Percentiles rank a stretch among this genome's conserved stretches.
Evolutionary conservation across 257 asterid genomes (phyloP).

Genomic region (Anisodus tanguticus): DNA sequence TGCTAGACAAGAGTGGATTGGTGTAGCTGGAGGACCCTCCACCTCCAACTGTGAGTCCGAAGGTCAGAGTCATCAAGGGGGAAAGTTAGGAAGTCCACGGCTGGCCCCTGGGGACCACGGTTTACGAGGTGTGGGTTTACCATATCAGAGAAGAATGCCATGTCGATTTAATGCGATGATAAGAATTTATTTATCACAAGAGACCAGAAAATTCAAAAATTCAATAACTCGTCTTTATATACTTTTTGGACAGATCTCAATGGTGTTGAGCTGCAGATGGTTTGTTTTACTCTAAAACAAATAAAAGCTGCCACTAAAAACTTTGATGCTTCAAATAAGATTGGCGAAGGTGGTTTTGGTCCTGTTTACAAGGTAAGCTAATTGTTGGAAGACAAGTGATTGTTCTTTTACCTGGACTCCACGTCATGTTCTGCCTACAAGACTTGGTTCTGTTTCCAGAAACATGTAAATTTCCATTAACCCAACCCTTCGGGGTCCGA

Average conservation of each 20-base stretch:
- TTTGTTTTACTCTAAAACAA: conserved; percentile 73
- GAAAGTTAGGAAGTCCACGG: neutral
- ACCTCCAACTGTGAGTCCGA: neutral
- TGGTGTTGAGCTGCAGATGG: conserved; percentile 65
- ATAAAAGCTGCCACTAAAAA: conserved; percentile 77
- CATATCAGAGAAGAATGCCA: neutral
- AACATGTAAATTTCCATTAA: neutral
- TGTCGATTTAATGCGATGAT: conserved; percentile 6
- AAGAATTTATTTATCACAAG: neutral
- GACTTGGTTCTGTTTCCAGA: conserved; percentile 6
- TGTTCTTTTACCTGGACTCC: neutral
- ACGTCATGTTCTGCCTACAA: neutral
- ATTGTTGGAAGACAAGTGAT: neutral
- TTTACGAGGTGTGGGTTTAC: conserved; percentile 24
- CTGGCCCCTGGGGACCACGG: neutral
- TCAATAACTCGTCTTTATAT: conserved; percentile 7
- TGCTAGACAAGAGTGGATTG: conserved; percentile 10
- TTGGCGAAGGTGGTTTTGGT: conserved; percentile 99
- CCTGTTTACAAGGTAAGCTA: conserved; percentile 79
- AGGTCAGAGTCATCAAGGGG: neutral
- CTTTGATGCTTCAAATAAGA: conserved; percentile 71
- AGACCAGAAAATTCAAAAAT: neutral
- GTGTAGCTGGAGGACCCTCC: neutral
- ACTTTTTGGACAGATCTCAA: conserved; percentile 56
- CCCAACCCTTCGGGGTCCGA: neutral